Evolutionary conservation across 1,284 basidiomycete genomes (phyloP), one percentile per base, ranked within the genome.

Genomic region (Mycena sp.): DNA sequence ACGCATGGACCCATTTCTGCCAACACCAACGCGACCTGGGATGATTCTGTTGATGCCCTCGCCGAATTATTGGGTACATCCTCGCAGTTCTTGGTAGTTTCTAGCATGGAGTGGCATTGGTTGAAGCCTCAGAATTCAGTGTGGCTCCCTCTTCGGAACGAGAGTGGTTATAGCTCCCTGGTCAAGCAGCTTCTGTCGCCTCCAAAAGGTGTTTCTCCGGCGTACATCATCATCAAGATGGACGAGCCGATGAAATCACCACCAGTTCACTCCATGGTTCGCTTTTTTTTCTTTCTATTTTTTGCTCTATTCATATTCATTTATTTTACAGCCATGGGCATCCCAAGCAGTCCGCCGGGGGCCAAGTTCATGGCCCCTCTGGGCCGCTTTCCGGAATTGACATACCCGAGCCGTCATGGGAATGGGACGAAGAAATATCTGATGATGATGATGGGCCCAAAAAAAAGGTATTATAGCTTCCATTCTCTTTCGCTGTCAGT

Each of bases 151-250:
- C 29, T 58, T 14, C 48, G 40, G 6, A 12, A 19, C 17, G 2
- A n/a, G 1, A 12, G 14, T 1, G 48, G 48, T n/a, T n/a, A 6
- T 4, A 17, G 4, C 1, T 58, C 56, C 1, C 16, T 50, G 4
- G 7, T 50, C 19, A 40, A 44, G 14, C n/a, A 43, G 19, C 28
- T 58, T 17, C 19, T 5, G 2, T 4, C n/a, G 7, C 40, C 48
- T 4, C 46, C 56, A 19, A 50, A 51, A 6, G 16, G 1, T 7
- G 28, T 30, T 17, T 25, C 46, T 2, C 10, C 1, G 6, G 3
- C 9, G 2, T 45, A 43, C 26, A 58, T 58, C 10, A 58, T 58
- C 25, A 17, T 58, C 40, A 21, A 51, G 30, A 58, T 58, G 56
- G 17, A 50, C 6, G 30, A 21, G 30, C 56, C 48, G 6, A 38